phyloP scores from a whole-genome alignment of 495 filamentous ascomycete genomes.

The Chaetomium tenue region DNA sequence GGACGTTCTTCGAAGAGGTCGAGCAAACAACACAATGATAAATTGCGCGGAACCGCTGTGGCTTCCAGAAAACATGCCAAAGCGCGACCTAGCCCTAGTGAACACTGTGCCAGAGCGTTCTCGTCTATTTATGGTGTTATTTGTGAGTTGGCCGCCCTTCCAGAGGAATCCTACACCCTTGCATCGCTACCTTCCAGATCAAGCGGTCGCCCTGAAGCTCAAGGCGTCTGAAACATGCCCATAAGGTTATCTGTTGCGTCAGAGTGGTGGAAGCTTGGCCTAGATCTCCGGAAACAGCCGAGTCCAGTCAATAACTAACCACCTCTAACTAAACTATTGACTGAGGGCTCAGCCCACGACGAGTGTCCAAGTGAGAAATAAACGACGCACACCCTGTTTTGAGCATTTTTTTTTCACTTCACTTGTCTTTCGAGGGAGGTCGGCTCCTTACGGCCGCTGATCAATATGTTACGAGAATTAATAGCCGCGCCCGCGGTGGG shows the following conservation, averaged over 20 bases:
- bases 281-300: too few relatives aligned
- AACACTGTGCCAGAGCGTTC: conserved; percentile 7
- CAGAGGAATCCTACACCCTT: neutral
- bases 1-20: neutral
- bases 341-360: neutral
- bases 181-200: conserved; percentile 12
- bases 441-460: conserved; percentile 4
- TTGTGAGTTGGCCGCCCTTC: neutral
- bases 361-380: neutral
- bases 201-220: conserved; percentile 7
- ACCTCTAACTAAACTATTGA: neutral
- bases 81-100: neutral
- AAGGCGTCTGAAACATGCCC: conserved; percentile 24
- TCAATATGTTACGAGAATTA: conserved; percentile 10
- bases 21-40: conserved; percentile 1
- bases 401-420: neutral
- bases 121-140: neutral
- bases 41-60: conserved; percentile 7
- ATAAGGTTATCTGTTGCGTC: conserved; percentile 8
- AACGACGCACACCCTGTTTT: neutral
- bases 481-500: neutral
- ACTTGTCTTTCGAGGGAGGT: too few relatives aligned
- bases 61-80: conserved; percentile 4
- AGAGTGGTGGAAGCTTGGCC: neutral
- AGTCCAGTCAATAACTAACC: too few relatives aligned